A percentile compares a stretch with the other conserved stretches of the same genome.
Evolutionary conservation across 345 rosid species (phyloP).

Genomic region (Raphanus raphanistrum): DNA sequence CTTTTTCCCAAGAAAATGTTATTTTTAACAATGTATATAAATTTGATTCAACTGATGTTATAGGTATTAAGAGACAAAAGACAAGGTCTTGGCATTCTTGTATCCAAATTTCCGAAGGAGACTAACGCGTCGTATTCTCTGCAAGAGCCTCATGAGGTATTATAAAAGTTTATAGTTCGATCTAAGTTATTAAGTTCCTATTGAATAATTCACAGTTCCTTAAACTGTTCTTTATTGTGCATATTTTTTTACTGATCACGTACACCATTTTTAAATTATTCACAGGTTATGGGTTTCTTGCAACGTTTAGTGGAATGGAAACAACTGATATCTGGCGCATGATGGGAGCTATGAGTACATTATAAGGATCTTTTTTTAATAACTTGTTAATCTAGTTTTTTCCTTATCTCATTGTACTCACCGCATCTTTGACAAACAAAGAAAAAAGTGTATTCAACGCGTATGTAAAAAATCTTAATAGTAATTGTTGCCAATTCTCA

Average conservation of each 20-base stretch:
- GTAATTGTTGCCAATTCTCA: conserved; percentile 9
- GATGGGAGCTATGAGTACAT: conserved; percentile 23
- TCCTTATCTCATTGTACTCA: conserved; percentile 10
- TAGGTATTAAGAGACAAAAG: conserved; percentile 72
- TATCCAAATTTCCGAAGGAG: conserved; percentile 86
- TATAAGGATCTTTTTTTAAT: conserved; percentile 9
- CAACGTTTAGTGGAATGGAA: conserved; percentile 69
- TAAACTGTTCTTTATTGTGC: neutral
- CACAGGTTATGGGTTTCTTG: conserved; percentile 71
- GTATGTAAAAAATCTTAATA: conserved; percentile 14
- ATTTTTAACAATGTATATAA: neutral
- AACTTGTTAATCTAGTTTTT: conserved; percentile 32
- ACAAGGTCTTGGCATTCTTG: conserved; percentile 93
- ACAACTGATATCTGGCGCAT: conserved; percentile 36
- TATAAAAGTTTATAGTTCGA: neutral
- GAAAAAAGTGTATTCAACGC: conserved; percentile 1
- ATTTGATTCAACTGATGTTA: conserved; percentile 13
- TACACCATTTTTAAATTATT: neutral
- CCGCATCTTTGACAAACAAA: conserved; percentile 1
- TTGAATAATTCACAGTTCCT: neutral
- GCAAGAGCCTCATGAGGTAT: conserved; percentile 71
- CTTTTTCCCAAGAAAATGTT: neutral
- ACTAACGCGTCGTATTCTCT: conserved; percentile 83
- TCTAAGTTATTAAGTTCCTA: neutral
- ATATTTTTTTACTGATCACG: neutral